Base-by-base conservation (phyloP, 2,329 filamentous ascomycete species). In the Cladosporium sp. region DNA sequence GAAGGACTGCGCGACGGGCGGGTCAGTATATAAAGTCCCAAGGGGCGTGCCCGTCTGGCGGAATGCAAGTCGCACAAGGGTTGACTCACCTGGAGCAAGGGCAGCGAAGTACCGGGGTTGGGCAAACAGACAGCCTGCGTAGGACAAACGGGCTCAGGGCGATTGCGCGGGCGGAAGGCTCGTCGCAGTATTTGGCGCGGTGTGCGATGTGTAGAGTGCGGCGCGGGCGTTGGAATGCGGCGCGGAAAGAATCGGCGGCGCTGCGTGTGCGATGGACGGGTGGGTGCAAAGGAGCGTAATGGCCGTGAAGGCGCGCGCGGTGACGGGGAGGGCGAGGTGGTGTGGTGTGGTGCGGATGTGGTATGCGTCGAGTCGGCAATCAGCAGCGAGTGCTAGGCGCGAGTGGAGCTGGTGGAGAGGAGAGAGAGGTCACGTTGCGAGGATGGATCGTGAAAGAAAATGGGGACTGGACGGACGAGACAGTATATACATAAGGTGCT, bases 51-150 rank as follows among this genome's bases (percentile, higher is more conserved):
- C 36, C 36, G 47, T 51, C 36, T 58, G 54, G 44, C 45, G 45
- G 45, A 47, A 49, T 49, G 51, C 48, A 49, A 55, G 58, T 60
- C 35, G 56, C 58, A 60, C 58, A 55, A 58, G 55, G 45, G 55
- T 57, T 60, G 58, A 60, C 55, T 60, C 58, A 60, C 55, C 34
- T 53, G 45, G 36, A 48, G 49, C 45, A 47, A 56, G 55, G 58
- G 58, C 48, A 52, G 48, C 40, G 48, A 39, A 37, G 48, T 58
- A 42, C 56, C 49, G 25, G 56, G 37, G 48, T 58, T 39, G 40
- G 48, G 56, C 48, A 57, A 53, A 52, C 35, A 40, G 56, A 51
- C 47, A 51, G 55, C 55, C 55, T 51, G 48, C 34, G 48, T 54
- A 12, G 56, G 56, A 58, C 56, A 58, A 58, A 44, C 56, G 47